These are phyloP conservation scores for Linderniella brevidens DNA, from an alignment of 257 asterid genomes.

Conservation along the genomic window DNA sequence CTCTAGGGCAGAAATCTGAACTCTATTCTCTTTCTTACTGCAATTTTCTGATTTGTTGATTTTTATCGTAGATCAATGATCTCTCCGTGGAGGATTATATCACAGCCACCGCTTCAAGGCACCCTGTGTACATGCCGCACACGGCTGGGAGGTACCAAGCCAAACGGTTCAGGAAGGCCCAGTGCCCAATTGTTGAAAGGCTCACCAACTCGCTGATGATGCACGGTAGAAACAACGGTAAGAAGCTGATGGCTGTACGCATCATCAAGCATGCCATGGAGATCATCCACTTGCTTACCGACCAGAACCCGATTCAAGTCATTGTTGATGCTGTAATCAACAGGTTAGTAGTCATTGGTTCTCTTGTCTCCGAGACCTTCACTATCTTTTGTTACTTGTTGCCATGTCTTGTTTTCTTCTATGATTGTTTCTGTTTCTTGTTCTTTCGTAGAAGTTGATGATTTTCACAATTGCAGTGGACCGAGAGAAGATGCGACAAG, in stretches of 20 bases:
- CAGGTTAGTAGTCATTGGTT: conserved; percentile 32
- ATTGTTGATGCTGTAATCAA: conserved; percentile 16
- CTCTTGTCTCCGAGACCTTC: neutral
- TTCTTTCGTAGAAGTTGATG: too few relatives aligned
- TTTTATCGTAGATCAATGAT: conserved; percentile 31
- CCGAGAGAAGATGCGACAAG: conserved; percentile 84
- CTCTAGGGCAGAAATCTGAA: too few relatives aligned
- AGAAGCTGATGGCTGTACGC: conserved; percentile 78
- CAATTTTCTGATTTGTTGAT: neutral
- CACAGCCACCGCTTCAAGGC: conserved; percentile 64
- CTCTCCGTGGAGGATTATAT: conserved; percentile 77
- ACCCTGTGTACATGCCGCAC: conserved; percentile 56
- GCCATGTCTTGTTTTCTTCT: too few relatives aligned
- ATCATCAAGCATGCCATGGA: conserved; percentile 85
- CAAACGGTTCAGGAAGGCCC: conserved; percentile 74
- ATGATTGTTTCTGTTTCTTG: too few relatives aligned
- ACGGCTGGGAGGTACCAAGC: conserved; percentile 85
- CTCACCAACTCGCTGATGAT: conserved; percentile 78
- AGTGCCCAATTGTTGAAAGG: conserved; percentile 71
- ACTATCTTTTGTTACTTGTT: too few relatives aligned
- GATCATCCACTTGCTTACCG: conserved; percentile 69
- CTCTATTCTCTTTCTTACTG: too few relatives aligned
- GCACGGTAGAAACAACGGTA: conserved; percentile 89
- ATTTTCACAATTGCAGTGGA: conserved; percentile 25
- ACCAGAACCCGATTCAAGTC: conserved; percentile 65